phyloP scores from a whole-genome alignment of 2,329 filamentous ascomycete genomes.

The Periconia macrospinosa region DNA sequence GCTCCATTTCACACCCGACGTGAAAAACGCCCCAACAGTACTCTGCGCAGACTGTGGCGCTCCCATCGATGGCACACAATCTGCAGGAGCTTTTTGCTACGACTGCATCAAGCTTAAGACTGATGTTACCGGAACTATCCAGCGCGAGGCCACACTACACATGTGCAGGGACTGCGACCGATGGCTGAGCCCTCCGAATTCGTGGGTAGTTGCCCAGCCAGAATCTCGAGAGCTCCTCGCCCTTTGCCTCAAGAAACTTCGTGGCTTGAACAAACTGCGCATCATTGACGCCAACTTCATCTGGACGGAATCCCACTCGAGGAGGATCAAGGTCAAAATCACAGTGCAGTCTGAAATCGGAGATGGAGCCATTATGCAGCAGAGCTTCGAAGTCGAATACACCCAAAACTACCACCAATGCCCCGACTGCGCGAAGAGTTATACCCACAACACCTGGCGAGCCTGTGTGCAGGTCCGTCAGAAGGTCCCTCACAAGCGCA shows the following conservation, averaged over 20 bases:
- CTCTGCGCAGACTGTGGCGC: conserved; percentile 98
- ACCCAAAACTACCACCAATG: conserved; percentile 92
- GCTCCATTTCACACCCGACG: conserved; percentile 43
- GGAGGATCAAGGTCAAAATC: conserved; percentile 90
- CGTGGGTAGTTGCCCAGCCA: conserved; percentile 81
- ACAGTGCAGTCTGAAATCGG: conserved; percentile 79
- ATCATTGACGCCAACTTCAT: conserved; percentile 96
- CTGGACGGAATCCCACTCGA: conserved; percentile 97
- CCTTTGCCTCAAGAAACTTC: conserved; percentile 84
- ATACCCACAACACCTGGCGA: conserved; percentile 94
- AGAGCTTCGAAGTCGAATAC: conserved; percentile 93
- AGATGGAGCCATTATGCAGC: conserved; percentile 75
- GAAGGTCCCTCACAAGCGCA: conserved; percentile 94
- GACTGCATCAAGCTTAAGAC: conserved; percentile 94
- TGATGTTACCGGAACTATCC: conserved; percentile 90
- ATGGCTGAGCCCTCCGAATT: conserved; percentile 84
- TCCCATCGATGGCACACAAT: conserved; percentile 83
- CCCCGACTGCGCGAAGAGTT: conserved; percentile 84
- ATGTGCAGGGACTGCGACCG: conserved; percentile 91
- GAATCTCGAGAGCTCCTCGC: conserved; percentile 93
- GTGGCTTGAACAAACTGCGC: conserved; percentile 83
- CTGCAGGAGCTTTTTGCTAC: conserved; percentile 82
- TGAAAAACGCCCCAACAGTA: conserved; percentile 64
- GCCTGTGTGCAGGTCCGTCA: conserved; percentile 93
- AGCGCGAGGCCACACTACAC: conserved; percentile 85